A percentile compares a stretch with the other conserved stretches of the same genome.
Conservation (phyloP, 441 rosid genomes). For the Codiaeum variegatum region DNA sequence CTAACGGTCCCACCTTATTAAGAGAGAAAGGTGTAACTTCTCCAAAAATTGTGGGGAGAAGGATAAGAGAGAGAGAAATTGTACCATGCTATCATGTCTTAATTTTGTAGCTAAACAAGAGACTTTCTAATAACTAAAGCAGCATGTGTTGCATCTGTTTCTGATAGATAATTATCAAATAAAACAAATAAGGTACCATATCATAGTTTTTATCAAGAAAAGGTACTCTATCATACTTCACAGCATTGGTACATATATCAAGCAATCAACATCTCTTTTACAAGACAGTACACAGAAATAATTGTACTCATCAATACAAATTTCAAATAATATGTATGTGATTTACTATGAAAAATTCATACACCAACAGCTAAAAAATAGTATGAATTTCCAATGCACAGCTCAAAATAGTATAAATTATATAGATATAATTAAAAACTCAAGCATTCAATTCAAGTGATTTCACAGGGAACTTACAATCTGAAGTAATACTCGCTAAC, state of each 20-base stretch:
- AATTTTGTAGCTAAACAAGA: not conserved
- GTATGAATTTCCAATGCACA: not conserved
- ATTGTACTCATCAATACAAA: not conserved
- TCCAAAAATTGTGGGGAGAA: not conserved
- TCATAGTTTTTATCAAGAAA: not conserved
- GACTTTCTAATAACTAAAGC: not conserved
- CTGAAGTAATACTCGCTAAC: conserved; percentile 23
- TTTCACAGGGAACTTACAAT: conserved; percentile 22
- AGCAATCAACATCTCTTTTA: not conserved
- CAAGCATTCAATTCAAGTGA: conserved; percentile 12
- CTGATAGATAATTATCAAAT: not conserved
- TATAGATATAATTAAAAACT: not conserved
- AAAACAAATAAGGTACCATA: not conserved
- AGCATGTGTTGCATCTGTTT: not conserved
- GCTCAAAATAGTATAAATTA: not conserved
- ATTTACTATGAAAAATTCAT: conserved; percentile 4
- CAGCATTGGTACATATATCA: not conserved
- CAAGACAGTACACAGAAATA: not conserved
- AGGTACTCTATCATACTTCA: not conserved
- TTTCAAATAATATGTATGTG: not conserved
- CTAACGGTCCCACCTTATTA: not conserved
- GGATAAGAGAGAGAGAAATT: not conserved
- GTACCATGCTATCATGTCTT: not conserved
- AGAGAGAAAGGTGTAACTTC: not conserved
- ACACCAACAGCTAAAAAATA: not conserved